Evolutionary conservation across 2,329 filamentous ascomycete genomes (phyloP), one percentile per base, ranked within the genome.

Genomic region (Monosporascus ibericus): DNA sequence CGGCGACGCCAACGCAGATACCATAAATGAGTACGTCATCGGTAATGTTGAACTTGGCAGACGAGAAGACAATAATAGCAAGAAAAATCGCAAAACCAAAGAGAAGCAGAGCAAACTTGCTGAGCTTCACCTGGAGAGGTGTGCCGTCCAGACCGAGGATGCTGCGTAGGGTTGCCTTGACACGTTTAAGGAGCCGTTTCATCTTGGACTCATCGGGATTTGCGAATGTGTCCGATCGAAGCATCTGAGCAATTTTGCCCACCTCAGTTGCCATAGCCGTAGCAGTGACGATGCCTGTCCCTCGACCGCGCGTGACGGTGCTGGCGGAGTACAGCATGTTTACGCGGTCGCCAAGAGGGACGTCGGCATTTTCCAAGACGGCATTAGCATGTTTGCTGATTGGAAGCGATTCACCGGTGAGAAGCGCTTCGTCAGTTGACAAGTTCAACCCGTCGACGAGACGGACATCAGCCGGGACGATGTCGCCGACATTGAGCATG

Each of bases 111-210:
- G 91, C 90, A 63, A 96, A 86, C 70, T 92, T 90, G 72, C 87
- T 90, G 49, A 96, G 78, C 64, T 89, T 92, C 59, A 87, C 85
- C 72, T 95, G 90, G 46, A 96, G 75, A 1, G 91, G 91, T 1
- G 91, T 95, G 48, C 90, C 90, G 51, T 88, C 79, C 2, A 86
- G 69, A 51, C 82, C 86, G 44, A 88, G 76, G 55, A 88, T 75
- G 58, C 78, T 77, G 54, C 71, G 72, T 44, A 63, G 53, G 14
- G 63, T 70, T 44, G 68, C 68, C 51, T 71, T 71, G 40, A 73
- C 54, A 46, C 78, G 75, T 50, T 72, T 72, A 62, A 65, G 70
- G 61, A 74, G 72, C 57, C 74, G 63, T 30, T 71, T 67, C 46
- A 72, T 68, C 59, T 65, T 66, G 47, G 81, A 72, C 60, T 81